Evolutionary conservation across 2,329 filamentous ascomycete genomes (phyloP).

Genomic region (Colletotrichum gigasporum): DNA sequence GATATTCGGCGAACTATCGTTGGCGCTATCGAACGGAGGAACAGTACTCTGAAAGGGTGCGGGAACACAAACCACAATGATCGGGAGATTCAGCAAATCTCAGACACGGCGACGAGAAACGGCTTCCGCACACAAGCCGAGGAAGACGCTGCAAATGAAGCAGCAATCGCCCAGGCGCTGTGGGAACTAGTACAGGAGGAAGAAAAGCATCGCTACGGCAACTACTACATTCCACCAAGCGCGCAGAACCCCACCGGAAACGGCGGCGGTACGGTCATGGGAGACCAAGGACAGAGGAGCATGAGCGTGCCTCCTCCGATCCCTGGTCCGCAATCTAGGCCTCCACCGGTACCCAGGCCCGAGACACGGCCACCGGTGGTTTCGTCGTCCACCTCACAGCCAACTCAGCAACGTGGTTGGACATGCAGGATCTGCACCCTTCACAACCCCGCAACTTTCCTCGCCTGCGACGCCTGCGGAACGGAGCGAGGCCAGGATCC

Average conservation of each 20-base stretch:
- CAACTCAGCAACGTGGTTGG: slow-evolving; percentile 50
- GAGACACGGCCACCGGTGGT: slow-evolving; percentile 12
- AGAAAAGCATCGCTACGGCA: slow-evolving; percentile 64
- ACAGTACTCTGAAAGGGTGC: slow-evolving; percentile 76
- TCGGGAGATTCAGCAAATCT: slow-evolving; percentile 71
- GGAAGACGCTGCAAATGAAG: slow-evolving; percentile 88
- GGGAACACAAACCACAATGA: slow-evolving; percentile 75
- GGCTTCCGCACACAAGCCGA: slow-evolving; percentile 87
- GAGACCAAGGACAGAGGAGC: slow-evolving; percentile 26
- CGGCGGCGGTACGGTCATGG: slow-evolving; percentile 44
- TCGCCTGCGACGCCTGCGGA: slow-evolving; percentile 67
- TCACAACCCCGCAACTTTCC: slow-evolving; percentile 59
- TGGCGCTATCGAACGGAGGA: slow-evolving; percentile 75
- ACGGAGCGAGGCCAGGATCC: slow-evolving; percentile 33
- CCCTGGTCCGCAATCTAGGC: slow-evolving; percentile 19
- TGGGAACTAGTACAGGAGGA: slow-evolving; percentile 91
- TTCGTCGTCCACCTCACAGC: not conserved
- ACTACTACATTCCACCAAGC: slow-evolving; percentile 59
- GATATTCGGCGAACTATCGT: slow-evolving; percentile 79
- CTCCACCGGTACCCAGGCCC: slow-evolving; percentile 32
- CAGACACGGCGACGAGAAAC: slow-evolving; percentile 70
- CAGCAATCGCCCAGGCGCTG: slow-evolving; percentile 84
- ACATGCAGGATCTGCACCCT: slow-evolving; percentile 66
- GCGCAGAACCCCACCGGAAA: slow-evolving; percentile 61
- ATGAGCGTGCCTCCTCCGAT: slow-evolving; percentile 17